These are phyloP conservation scores for Apiotrichum veenhuisii DNA, from an alignment of 1,284 basidiomycete species.

Conservation along the genomic window DNA sequence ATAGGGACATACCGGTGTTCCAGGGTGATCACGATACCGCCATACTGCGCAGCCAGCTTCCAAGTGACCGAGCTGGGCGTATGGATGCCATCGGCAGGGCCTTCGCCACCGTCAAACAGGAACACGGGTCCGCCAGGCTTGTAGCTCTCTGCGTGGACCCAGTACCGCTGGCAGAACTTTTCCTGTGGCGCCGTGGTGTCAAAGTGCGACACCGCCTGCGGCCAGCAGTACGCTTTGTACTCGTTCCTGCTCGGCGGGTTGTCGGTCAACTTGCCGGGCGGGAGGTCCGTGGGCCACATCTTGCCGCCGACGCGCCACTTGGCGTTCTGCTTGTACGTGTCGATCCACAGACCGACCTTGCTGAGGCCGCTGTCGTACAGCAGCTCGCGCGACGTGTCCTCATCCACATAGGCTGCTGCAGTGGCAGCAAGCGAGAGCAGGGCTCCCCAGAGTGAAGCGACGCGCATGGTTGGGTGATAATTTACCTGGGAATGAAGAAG, in stretches of 20 bases:
- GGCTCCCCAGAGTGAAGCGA: too few relatives aligned
- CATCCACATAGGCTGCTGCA: too few relatives aligned
- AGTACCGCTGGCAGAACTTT: constrained; percentile 60
- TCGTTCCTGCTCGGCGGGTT: constrained; percentile 4
- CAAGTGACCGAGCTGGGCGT: constrained; percentile 62
- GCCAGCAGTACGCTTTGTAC: constrained; percentile 58
- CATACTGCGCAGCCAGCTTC: constrained; percentile 73
- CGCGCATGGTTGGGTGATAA: too few relatives aligned
- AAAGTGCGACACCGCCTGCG: constrained; percentile 76
- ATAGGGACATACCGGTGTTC: constrained; percentile 62
- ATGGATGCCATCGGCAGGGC: constrained; percentile 43
- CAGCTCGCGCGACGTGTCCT: too few relatives aligned
- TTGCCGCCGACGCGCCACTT: too few relatives aligned
- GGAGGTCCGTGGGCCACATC: background rate
- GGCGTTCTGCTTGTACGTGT: too few relatives aligned
- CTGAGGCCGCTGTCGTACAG: too few relatives aligned
- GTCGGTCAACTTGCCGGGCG: constrained; percentile 1
- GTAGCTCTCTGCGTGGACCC: constrained; percentile 79
- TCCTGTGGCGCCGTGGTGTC: constrained; percentile 28
- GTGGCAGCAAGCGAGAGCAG: too few relatives aligned
- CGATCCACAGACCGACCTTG: too few relatives aligned
- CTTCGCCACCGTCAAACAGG: constrained; percentile 78
- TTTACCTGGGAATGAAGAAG: too few relatives aligned
- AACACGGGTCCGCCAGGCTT: constrained; percentile 69
- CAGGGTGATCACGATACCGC: constrained; percentile 76